Evolutionary conservation across 2,329 filamentous ascomycete species (phyloP), one percentile per base, ranked within the genome.

Genomic region (Alternaria novae-zelandiae): DNA sequence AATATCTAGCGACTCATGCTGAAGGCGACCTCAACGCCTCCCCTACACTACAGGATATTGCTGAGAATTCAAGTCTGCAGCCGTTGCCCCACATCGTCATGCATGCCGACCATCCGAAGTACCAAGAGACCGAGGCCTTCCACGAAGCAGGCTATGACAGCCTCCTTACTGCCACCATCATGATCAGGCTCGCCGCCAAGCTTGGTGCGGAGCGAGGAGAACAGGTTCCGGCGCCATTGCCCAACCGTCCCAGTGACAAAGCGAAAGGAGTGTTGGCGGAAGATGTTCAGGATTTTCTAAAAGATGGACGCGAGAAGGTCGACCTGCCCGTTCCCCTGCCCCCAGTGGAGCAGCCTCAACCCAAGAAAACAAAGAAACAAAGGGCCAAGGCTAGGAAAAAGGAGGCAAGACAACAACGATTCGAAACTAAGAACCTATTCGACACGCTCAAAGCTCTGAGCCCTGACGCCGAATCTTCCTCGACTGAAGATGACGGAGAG

Each of bases 61-160:
- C 85, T 0, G 72, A 81, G 12, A 78, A 80, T 11, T 76, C 86
- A 26, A 76, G 78, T 47, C 66, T 66, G 5, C 78, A 83, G 36
- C 71, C 79, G 25, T 74, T 79, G 15, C 86, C 86, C 3, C 56
- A 79, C 3, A 80, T 87, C 20, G 62, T 68, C 5, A 77, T 68
- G 11, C 71, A 75, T 53, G 45, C 65, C 17, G 61, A 73, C 23
- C 63, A 80, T 77, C 71, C 70, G 9, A 80, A 84, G 73, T 86
- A 86, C 65, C 65, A 79, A 44, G 69, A 76, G 2, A 63, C 51
- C 1, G 74, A 78, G 28, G 79, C 81, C 63, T 81, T 84, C 61
- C 88, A 90, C 61, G 88, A 90, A 77, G 88, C 88, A 15, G 88
- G 88, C 8, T 90, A 86, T 66, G 88, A 90, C 73, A 89, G 87